Evolutionary conservation across 208 protist species (phyloP), one percentile per base, ranked within the genome.

Genomic region (Trypanosoma conorhini): DNA sequence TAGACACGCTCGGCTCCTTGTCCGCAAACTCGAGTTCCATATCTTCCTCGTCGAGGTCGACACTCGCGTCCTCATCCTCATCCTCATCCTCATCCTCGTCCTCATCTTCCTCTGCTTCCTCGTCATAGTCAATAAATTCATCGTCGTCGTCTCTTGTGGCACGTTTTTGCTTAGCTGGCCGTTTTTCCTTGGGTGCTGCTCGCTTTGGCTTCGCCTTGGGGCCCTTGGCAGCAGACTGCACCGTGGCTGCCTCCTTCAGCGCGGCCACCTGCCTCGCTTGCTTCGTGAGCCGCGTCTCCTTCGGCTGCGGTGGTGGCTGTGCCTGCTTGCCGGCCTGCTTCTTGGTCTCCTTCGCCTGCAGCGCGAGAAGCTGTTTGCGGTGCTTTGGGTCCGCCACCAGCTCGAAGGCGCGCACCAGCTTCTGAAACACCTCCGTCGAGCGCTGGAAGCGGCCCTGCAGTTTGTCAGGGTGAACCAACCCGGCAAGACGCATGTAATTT

Each of bases 371-470:
- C 28, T 72, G 62, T 57, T 88, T 87, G 56, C 88, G 83, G 54
- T 44, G 59, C 59, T 85, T 83, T 19, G 88, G 86, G 62, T 92
- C 81, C 4, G 81, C 88, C 33, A 96, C 86, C 55, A 51, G 62
- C 72, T 96, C 91, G 64, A 96, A 96, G 51, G 88, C 91, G 0
- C 78, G 77, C 61, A 96, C 91, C 22, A 96, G 75, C 31, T 78
- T 79, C 77, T 96, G 91, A 65, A 96, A 96, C 22, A 79, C 87
- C 62, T 96, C 86, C 13, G 91, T 96, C 38, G 83, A 79, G 65
- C 76, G 79, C 13, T 91, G 81, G 51, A 89, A 93, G 28, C 35
- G 48, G 38, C 57, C 68, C 52, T 89, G 75, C n/a, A 96, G 66
- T 68, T 91, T 92, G 68, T 96, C 91, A 0, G 91, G 91, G 71